phyloP scores from a whole-genome alignment of 1,139 yeast genomes.

The Kazachstania sp. region DNA sequence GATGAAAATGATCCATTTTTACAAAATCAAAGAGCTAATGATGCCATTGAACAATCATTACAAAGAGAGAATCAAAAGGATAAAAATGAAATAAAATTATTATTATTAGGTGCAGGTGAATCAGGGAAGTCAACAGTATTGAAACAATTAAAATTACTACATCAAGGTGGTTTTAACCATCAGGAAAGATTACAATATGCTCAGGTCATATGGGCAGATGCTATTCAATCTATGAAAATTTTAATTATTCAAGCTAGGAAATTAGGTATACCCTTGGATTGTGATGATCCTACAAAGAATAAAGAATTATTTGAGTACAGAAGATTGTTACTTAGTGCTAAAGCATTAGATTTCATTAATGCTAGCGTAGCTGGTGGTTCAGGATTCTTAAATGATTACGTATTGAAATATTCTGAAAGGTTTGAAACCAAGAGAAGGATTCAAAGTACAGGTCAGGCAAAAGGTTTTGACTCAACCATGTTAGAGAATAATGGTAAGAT shows the following conservation, averaged over 20 bases:
- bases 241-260: constrained; percentile 65
- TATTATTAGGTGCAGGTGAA: constrained; percentile 89
- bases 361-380: constrained; percentile 64
- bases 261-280: constrained; percentile 49
- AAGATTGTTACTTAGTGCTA: constrained; percentile 44
- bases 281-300: constrained; percentile 42
- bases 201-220: constrained; percentile 92
- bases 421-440: constrained; percentile 42
- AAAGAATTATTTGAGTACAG: constrained; percentile 42
- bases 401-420: constrained; percentile 51
- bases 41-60: constrained; percentile 60
- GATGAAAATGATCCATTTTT: constrained; percentile 45
- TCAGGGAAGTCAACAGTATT: constrained; percentile 94
- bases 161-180: constrained; percentile 74
- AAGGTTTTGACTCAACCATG: constrained; percentile 39
- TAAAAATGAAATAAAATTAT: constrained; percentile 50
- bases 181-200: constrained; percentile 76
- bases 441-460: constrained; percentile 48
- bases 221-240: constrained; percentile 80
- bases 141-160: constrained; percentile 80
- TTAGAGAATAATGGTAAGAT: background rate
- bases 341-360: constrained; percentile 55
- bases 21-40: constrained; percentile 46
- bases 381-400: constrained; percentile 55
- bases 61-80: constrained; percentile 45